A percentile compares a stretch with the other conserved stretches of the same genome.
Evolutionary conservation across 805 yeast species (phyloP).

Genomic region (Priceomyces carsonii): DNA sequence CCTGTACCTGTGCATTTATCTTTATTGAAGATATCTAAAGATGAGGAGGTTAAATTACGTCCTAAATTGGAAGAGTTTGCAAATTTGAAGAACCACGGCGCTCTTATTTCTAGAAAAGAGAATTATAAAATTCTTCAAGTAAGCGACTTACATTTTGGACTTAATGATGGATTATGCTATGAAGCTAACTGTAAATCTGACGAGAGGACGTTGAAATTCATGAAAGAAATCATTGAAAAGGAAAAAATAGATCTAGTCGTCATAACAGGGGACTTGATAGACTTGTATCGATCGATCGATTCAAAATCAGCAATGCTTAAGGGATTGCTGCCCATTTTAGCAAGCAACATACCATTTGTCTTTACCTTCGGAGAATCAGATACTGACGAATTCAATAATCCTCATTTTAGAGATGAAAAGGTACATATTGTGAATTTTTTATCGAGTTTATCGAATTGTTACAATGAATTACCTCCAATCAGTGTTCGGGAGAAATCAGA

Average conservation of each 20-base stretch:
- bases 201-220: constrained; percentile 29
- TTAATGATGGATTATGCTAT: constrained; percentile 22
- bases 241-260: constrained; percentile 37
- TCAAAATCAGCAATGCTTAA: constrained; percentile 31
- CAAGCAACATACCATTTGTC: constrained; percentile 29
- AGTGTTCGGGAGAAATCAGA: constrained; percentile 9
- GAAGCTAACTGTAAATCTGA: constrained; percentile 26
- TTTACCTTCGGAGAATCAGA: constrained; percentile 44
- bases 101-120: constrained; percentile 14
- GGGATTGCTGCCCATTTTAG: constrained; percentile 33
- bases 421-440: constrained; percentile 25
- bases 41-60: constrained; percentile 9
- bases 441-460: constrained; percentile 36
- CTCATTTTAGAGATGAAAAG: constrained; percentile 9
- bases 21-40: constrained; percentile 17
- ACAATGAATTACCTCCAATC: constrained; percentile 21
- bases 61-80: constrained; percentile 12
- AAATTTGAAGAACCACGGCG: constrained; percentile 13
- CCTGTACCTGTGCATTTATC: constrained; percentile 19
- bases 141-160: constrained; percentile 42
- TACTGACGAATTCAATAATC: constrained; percentile 7
- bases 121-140: constrained; percentile 37
- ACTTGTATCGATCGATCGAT: constrained; percentile 23
- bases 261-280: constrained; percentile 43
- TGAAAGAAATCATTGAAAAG: constrained; percentile 20